These are phyloP conservation scores for Oryza australiensis DNA, from an alignment of 176 grass and related monocot genomes.

Conservation along the genomic window DNA sequence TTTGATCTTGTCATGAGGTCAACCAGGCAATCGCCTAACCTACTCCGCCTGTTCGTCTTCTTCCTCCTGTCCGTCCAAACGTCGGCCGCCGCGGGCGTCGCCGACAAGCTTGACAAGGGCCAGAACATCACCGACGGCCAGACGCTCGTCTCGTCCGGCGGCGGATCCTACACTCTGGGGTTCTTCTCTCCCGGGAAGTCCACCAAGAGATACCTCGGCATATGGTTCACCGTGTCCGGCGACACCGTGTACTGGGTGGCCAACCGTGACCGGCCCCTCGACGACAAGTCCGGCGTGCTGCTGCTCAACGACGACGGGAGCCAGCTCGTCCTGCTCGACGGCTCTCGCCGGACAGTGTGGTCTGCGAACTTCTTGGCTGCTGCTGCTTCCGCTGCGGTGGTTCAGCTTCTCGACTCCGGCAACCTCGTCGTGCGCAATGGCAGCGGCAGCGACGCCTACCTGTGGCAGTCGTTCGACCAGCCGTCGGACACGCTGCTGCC, in stretches of 20 bases:
- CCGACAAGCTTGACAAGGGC: constrained; percentile 2
- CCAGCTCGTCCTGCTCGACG: constrained; percentile 4
- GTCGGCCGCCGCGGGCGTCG: not conserved
- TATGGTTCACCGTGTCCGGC: constrained; percentile 34
- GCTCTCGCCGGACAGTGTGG: not conserved
- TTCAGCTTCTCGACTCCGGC: not conserved
- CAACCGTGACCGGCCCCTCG: not conserved
- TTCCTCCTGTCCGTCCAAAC: not conserved
- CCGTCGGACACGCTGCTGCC: constrained; percentile 28
- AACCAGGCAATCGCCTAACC: not conserved
- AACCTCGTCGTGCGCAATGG: constrained; percentile 11
- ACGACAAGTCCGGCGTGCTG: constrained; percentile 7
- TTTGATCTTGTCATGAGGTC: not conserved
- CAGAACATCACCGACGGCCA: constrained; percentile 34
- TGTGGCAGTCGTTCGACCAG: constrained; percentile 26
- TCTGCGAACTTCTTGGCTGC: not conserved
- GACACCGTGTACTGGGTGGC: constrained; percentile 18
- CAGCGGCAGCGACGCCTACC: not conserved
- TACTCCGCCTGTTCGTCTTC: not conserved
- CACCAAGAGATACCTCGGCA: constrained; percentile 30
- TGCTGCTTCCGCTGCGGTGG: not conserved
- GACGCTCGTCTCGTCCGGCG: constrained; percentile 8
- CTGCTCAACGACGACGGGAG: not conserved
- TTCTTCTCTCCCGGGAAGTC: constrained; percentile 25
- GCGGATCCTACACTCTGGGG: constrained; percentile 24